Percentiles rank a stretch among this genome's conserved stretches.
Conservation (phyloP, 257 asterid species). For the Echium plantagineum region DNA sequence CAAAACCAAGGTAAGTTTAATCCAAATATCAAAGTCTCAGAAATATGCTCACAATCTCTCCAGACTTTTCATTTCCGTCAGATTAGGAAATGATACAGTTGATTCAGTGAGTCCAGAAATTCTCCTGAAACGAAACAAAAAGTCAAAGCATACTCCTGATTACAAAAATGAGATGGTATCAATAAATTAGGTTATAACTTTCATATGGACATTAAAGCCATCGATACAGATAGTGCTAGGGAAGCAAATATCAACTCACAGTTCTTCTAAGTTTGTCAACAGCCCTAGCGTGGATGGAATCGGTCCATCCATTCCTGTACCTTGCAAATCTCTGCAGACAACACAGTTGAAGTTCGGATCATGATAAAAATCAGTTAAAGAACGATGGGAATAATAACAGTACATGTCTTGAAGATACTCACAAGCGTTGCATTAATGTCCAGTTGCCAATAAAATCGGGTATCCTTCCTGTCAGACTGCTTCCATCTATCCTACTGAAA, state of each 20-base stretch:
- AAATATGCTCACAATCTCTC: constrained; percentile 36
- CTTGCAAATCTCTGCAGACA: constrained; percentile 64
- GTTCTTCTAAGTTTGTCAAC: constrained; percentile 28
- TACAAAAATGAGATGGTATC: neutral
- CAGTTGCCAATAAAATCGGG: constrained; percentile 74
- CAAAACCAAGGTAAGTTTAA: neutral
- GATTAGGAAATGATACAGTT: constrained; percentile 40
- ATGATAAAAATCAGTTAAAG: neutral
- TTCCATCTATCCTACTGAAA: constrained; percentile 90
- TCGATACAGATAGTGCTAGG: too few relatives aligned
- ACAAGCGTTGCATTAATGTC: constrained; percentile 49
- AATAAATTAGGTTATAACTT: neutral
- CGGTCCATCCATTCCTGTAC: constrained; percentile 73
- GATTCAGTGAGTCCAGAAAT: constrained; percentile 53
- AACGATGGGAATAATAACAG: neutral
- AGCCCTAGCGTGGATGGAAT: constrained; percentile 44
- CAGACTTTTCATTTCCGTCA: constrained; percentile 23
- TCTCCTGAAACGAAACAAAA: constrained; percentile 42
- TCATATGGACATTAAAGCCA: too few relatives aligned
- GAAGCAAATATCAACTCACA: constrained; percentile 33
- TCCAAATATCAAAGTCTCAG: constrained; percentile 2
- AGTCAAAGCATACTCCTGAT: neutral
- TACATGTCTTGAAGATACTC: constrained; percentile 21
- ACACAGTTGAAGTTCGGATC: constrained; percentile 8
- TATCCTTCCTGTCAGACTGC: constrained; percentile 50